Percentiles rank a stretch among this genome's conserved stretches.
Conservation (phyloP, 176 grass and related monocot species). For the Avena sativa region DNA sequence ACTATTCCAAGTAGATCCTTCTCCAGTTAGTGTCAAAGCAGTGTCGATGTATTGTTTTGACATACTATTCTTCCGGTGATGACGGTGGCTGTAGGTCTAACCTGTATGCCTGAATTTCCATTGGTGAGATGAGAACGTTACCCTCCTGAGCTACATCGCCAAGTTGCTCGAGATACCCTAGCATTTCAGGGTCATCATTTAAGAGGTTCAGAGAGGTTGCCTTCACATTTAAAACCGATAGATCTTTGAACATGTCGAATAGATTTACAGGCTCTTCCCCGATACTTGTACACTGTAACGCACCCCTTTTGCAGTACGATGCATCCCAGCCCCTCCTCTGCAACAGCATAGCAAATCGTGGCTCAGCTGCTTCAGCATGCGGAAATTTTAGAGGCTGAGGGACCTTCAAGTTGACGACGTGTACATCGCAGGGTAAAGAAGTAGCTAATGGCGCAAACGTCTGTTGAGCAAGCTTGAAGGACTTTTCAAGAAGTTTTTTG, state of each 20-base stretch:
- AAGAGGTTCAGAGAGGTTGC: slow-evolving; percentile 96
- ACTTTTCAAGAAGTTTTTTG: slow-evolving; percentile 60
- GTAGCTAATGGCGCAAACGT: slow-evolving; percentile 70
- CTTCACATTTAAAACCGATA: slow-evolving; percentile 70
- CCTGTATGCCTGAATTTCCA: slow-evolving; percentile 98
- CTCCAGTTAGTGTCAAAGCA: slow-evolving; percentile 17
- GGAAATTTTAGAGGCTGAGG: slow-evolving; percentile 86
- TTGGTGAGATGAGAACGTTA: slow-evolving; percentile 87
- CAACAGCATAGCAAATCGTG: slow-evolving; percentile 75
- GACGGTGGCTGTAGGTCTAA: slow-evolving; percentile 73
- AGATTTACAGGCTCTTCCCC: slow-evolving; percentile 82
- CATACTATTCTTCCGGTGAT: slow-evolving; percentile 46
- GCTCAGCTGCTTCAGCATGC: slow-evolving; percentile 49
- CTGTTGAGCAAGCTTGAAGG: slow-evolving; percentile 53
- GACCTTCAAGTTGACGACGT: slow-evolving; percentile 90
- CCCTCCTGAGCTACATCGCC: slow-evolving; percentile 86
- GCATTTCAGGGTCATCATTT: slow-evolving; percentile 83
- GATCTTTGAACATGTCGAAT: slow-evolving; percentile 97
- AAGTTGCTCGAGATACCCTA: slow-evolving; percentile 78
- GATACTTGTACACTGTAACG: slow-evolving; percentile 70
- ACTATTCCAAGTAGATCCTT: slow-evolving; percentile 7
- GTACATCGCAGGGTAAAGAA: slow-evolving; percentile 90
- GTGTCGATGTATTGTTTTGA: not conserved
- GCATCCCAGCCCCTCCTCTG: slow-evolving; percentile 93
- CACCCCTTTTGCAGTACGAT: slow-evolving; percentile 80